These are phyloP conservation scores for Neospermospora avenae DNA, from an alignment of 2,329 filamentous ascomycete species.

Conservation along the genomic window DNA sequence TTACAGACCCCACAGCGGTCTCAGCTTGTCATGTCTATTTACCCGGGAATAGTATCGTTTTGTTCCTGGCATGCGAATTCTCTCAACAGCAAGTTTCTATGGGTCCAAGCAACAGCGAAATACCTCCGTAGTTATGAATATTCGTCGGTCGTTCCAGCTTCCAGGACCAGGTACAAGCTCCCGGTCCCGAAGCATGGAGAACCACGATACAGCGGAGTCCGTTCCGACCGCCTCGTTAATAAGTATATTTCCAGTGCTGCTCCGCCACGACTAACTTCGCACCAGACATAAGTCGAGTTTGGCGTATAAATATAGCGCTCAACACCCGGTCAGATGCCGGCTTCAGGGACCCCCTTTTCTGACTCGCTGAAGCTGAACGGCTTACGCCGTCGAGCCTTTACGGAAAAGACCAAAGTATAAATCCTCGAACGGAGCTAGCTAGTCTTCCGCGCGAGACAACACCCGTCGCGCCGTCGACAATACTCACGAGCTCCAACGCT, in stretches of 20 bases:
- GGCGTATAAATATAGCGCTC: background rate
- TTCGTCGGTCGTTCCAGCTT: no score
- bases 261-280: background rate
- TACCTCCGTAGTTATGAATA: no score
- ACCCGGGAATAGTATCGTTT: background rate
- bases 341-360: background rate
- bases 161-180: background rate
- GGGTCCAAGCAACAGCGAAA: no score
- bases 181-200: background rate
- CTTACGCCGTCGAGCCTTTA: background rate
- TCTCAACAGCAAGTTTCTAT: no score
- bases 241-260: background rate
- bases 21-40: background rate
- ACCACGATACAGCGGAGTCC: background rate
- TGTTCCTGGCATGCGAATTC: background rate
- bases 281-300: background rate
- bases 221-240: background rate
- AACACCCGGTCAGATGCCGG: background rate
- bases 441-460: background rate
- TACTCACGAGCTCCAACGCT: background rate
- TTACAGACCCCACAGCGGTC: background rate
- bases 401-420: background rate
- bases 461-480: background rate
- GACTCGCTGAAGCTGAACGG: background rate
- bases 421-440: background rate